Percentiles rank a stretch among this genome's conserved stretches.
Conservation (phyloP, 768 basidiomycete genomes). For the Strobilomyces dryophilus region DNA sequence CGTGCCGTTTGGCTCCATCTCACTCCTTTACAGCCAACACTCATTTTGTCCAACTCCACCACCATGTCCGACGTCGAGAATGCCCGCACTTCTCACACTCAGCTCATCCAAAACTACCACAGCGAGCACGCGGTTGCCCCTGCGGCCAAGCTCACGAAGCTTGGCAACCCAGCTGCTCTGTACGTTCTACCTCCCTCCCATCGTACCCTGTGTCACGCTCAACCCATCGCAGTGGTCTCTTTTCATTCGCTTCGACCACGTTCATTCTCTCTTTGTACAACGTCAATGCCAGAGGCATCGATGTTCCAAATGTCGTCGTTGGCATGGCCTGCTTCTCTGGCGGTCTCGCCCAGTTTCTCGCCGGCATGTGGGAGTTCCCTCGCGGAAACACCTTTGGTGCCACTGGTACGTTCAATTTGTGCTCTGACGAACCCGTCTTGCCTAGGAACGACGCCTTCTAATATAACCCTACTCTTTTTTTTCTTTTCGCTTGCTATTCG, state of each 20-base stretch:
- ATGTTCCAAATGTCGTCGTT: constrained; percentile 63
- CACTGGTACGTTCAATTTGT: constrained; percentile 42
- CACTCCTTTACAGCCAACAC: not conserved
- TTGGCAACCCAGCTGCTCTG: constrained; percentile 55
- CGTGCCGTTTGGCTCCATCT: not conserved
- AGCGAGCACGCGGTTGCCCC: constrained; percentile 12
- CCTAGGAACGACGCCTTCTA: no score
- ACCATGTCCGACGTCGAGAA: constrained; percentile 38
- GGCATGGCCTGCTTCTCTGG: constrained; percentile 87
- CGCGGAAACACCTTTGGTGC: constrained; percentile 68
- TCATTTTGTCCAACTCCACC: not conserved
- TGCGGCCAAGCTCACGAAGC: constrained; percentile 29
- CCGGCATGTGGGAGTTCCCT: constrained; percentile 87
- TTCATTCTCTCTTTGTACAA: constrained; percentile 78
- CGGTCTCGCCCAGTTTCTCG: constrained; percentile 80
- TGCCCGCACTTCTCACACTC: constrained; percentile 19
- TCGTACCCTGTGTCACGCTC: not conserved
- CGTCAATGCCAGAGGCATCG: constrained; percentile 48
- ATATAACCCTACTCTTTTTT: no score
- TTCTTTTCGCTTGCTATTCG: not conserved
- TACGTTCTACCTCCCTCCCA: constrained; percentile 13
- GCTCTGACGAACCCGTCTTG: no score
- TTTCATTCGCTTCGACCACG: constrained; percentile 84
- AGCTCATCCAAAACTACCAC: constrained; percentile 14
- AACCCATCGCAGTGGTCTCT: constrained; percentile 53